A percentile compares a stretch with the other conserved stretches of the same genome.
Evolutionary conservation across 1,284 basidiomycete species (phyloP).

Genomic region (Xerocomus minutiporus): DNA sequence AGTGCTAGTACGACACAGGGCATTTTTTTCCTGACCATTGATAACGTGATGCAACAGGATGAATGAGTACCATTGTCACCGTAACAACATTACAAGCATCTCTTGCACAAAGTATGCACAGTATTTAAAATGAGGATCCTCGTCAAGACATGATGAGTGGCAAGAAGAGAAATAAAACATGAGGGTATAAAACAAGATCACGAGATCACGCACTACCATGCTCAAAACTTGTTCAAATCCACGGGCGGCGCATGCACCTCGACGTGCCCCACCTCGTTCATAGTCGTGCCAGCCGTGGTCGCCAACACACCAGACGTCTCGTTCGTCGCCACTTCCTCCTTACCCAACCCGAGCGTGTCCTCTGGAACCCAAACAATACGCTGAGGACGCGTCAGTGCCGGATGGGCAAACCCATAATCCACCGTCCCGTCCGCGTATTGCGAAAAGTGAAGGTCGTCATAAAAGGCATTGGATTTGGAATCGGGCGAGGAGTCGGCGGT

Average conservation of each 20-base stretch:
- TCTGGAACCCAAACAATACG: slow-evolving; percentile 84
- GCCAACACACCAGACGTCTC: slow-evolving; percentile 54
- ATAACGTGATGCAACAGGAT: no score
- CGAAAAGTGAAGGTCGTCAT: slow-evolving; percentile 26
- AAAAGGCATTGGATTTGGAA: slow-evolving; percentile 3
- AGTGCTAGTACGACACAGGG: no score
- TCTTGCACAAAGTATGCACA: neutral
- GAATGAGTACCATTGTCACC: neutral
- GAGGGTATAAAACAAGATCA: neutral
- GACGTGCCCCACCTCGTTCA: slow-evolving; percentile 70
- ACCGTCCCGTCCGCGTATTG: slow-evolving; percentile 15
- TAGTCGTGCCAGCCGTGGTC: slow-evolving; percentile 51
- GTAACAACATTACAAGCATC: slow-evolving; percentile 4
- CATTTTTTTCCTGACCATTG: no score
- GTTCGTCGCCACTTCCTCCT: slow-evolving; percentile 61
- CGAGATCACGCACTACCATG: slow-evolving; percentile 3
- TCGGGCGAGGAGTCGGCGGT: slow-evolving; percentile 3
- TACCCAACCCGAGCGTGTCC: slow-evolving; percentile 49
- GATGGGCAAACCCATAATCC: slow-evolving; percentile 74
- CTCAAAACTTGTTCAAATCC: slow-evolving; percentile 34
- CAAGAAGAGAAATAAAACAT: neutral
- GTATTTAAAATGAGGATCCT: neutral
- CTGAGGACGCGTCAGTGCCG: slow-evolving; percentile 71
- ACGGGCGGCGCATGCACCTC: slow-evolving; percentile 44
- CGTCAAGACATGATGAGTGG: neutral